Evolutionary conservation across 179 eudicot genomes (phyloP).

Genomic region (Spinacia oleracea): DNA sequence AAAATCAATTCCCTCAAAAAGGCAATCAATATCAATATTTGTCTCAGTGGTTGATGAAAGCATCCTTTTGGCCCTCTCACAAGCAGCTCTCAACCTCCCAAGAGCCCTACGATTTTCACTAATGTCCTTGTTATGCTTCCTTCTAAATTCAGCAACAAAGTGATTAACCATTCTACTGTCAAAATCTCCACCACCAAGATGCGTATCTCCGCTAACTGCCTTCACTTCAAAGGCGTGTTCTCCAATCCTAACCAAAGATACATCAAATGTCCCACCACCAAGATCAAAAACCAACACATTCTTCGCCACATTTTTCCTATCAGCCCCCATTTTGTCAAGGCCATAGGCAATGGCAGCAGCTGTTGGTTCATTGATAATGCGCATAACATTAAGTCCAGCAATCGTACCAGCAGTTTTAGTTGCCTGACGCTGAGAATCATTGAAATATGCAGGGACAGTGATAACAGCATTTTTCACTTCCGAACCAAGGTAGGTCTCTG

Average conservation of each 20-base stretch:
- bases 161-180: neutral
- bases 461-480: neutral
- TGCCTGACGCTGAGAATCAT: neutral
- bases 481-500: neutral
- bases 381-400: neutral
- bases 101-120: too few species aligned
- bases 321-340: neutral
- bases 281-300: neutral
- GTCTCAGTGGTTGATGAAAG: too few species aligned
- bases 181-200: neutral
- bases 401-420: neutral
- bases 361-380: neutral
- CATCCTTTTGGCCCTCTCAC: too few species aligned
- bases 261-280: too few species aligned
- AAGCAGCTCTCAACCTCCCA: too few species aligned
- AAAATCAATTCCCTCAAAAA: neutral
- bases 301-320: neutral
- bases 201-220: neutral
- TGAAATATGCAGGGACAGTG: neutral
- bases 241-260: neutral
- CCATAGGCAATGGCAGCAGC: neutral
- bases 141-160: too few species aligned
- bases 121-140: too few species aligned
- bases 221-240: neutral
- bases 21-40: too few species aligned